A percentile compares a stretch with the other conserved stretches of the same genome.
Evolutionary conservation across 768 basidiomycete genomes (phyloP).

Genomic region (Fomitopsis serialis): DNA sequence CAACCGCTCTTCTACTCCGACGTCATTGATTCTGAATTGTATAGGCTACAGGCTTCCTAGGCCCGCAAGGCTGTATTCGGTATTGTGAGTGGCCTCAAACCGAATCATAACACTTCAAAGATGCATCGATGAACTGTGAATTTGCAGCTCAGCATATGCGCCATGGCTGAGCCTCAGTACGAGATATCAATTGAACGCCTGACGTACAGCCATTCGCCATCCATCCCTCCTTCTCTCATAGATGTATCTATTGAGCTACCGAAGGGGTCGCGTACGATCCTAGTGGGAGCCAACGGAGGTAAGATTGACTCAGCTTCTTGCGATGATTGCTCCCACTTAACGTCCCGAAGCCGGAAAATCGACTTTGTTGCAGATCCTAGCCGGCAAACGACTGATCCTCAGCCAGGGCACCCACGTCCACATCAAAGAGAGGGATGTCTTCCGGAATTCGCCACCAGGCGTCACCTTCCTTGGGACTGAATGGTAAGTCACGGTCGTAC

Average conservation of each 20-base stretch:
- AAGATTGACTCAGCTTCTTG: conserved; percentile 16
- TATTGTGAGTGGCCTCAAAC: no score
- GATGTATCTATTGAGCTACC: conserved; percentile 64
- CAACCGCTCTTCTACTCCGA: not conserved
- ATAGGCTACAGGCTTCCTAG: no score
- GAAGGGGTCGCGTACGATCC: conserved; percentile 73
- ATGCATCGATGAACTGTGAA: no score
- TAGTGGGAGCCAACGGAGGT: conserved; percentile 96
- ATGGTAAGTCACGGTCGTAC: conserved; percentile 56
- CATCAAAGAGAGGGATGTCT: conserved; percentile 82
- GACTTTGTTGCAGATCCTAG: conserved; percentile 90
- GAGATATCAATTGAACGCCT: conserved; percentile 39
- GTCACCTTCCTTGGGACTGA: conserved; percentile 91
- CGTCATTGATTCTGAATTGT: not conserved
- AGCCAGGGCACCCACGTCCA: conserved; percentile 46
- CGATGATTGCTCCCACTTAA: not conserved
- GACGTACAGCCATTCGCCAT: conserved; percentile 50
- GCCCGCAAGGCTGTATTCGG: no score
- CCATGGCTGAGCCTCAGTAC: conserved; percentile 12
- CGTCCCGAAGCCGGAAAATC: conserved; percentile 75
- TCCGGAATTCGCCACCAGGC: conserved; percentile 77
- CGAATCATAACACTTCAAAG: no score
- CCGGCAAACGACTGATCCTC: conserved; percentile 80
- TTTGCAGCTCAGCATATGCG: not conserved
- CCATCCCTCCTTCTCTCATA: conserved; percentile 46